Conservation (phyloP, 257 asterid genomes). For the Solanum chmielewskii region DNA sequence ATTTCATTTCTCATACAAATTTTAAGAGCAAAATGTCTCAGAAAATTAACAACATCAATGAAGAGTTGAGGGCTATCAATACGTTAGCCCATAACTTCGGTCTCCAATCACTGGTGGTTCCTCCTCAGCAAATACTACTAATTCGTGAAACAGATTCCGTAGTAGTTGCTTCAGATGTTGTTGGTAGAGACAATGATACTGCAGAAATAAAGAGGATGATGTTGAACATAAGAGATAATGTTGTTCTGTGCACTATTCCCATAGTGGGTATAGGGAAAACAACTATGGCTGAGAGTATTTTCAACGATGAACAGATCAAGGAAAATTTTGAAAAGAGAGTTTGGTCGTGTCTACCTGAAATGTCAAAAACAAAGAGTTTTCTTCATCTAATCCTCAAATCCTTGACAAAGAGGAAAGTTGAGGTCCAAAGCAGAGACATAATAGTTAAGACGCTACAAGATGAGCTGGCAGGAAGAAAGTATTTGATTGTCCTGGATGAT, state of each 20-base stretch:
- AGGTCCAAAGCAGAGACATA: background rate
- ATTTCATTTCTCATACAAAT: background rate
- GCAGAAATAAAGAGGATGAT: background rate
- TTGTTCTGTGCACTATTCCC: background rate
- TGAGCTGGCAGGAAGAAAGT: background rate
- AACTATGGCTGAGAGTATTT: background rate
- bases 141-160: background rate
- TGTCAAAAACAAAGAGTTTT: background rate
- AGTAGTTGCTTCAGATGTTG: background rate
- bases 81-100: background rate
- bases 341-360: background rate
- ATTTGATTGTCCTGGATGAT: background rate
- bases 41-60: background rate
- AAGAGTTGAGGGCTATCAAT: background rate
- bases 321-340: background rate
- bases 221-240: background rate
- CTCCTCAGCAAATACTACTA: background rate
- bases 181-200: slow-evolving; percentile 1
- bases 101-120: background rate
- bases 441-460: background rate
- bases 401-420: background rate
- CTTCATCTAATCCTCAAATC: background rate
- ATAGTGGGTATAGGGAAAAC: background rate
- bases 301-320: background rate
- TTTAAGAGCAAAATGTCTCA: background rate